phyloP scores from a whole-genome alignment of 129 eudicot species.

The Centaurea solstitialis region DNA sequence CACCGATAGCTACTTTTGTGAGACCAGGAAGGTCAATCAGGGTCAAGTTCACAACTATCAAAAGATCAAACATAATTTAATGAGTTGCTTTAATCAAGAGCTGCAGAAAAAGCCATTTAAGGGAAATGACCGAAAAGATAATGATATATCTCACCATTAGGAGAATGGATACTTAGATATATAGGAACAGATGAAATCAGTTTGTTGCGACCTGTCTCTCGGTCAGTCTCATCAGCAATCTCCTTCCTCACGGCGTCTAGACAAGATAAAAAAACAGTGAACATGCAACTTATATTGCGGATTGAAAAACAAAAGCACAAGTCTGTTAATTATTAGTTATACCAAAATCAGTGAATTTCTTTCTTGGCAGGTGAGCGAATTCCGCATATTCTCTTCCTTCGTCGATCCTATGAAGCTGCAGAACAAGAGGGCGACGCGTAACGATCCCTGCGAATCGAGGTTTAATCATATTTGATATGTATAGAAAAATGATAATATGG shows the following conservation, averaged over 20 bases:
- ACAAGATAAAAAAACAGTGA: conserved; percentile 22
- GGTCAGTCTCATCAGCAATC: conserved; percentile 93
- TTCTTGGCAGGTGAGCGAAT: conserved; percentile 86
- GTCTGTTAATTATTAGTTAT: conserved; percentile 17
- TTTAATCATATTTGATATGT: conserved; percentile 8
- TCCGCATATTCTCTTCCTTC: conserved; percentile 92
- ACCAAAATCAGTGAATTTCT: conserved; percentile 85
- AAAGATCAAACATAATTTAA: conserved; percentile 26
- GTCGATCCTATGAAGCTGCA: conserved; percentile 80
- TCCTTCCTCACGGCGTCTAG: conserved; percentile 94
- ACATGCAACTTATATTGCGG: conserved; percentile 4
- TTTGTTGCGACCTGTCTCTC: conserved; percentile 90
- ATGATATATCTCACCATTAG: conserved; percentile 65
- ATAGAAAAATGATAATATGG: not conserved
- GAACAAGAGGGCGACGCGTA: conserved; percentile 99
- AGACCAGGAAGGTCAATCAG: conserved; percentile 98
- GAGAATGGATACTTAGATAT: conserved; percentile 93
- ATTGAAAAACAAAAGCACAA: not conserved
- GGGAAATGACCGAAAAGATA: not conserved
- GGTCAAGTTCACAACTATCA: conserved; percentile 93
- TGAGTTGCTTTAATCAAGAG: conserved; percentile 15
- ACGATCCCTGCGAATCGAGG: conserved; percentile 70
- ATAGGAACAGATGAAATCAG: conserved; percentile 88
- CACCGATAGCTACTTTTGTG: conserved; percentile 96
- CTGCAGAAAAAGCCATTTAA: not conserved